These are phyloP conservation scores for Albugo laibachii DNA, from an alignment of 352 stramenopile species.

Conservation along the genomic window DNA sequence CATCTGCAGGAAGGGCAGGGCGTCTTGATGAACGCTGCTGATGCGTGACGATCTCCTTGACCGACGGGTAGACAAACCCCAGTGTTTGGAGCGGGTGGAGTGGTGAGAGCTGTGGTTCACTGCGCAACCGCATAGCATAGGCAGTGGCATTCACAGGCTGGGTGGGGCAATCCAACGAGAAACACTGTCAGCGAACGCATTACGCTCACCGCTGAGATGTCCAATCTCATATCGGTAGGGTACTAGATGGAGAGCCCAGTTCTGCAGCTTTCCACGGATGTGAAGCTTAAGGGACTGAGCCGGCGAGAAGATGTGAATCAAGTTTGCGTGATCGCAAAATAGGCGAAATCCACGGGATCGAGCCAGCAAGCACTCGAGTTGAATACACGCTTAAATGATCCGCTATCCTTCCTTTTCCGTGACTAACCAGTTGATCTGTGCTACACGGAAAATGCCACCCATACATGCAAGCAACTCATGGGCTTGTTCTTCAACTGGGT, in stretches of 20 bases:
- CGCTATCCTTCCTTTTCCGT: constrained; percentile 5
- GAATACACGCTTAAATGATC: constrained; percentile 3
- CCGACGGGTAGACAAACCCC: neutral
- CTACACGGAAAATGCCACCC: neutral
- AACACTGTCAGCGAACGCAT: constrained; percentile 6
- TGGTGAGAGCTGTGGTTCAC: neutral
- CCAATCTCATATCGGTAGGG: neutral
- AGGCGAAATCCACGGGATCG: neutral
- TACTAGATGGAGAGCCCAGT: neutral
- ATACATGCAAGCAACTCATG: constrained; percentile 4
- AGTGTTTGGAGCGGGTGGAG: neutral
- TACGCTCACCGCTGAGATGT: constrained; percentile 3
- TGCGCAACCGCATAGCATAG: neutral
- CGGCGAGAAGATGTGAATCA: neutral
- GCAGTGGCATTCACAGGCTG: neutral
- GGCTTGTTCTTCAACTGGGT: constrained; percentile 2
- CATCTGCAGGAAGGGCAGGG: neutral
- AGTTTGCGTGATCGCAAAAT: neutral
- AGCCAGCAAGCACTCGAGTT: constrained; percentile 2
- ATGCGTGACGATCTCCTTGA: neutral
- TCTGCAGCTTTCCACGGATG: neutral
- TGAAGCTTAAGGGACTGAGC: neutral
- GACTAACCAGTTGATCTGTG: constrained; percentile 3
- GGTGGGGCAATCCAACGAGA: constrained; percentile 3
- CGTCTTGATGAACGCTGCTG: neutral